Evolutionary conservation across 345 rosid genomes (phyloP).

Genomic region (Reutealis trisperma): DNA sequence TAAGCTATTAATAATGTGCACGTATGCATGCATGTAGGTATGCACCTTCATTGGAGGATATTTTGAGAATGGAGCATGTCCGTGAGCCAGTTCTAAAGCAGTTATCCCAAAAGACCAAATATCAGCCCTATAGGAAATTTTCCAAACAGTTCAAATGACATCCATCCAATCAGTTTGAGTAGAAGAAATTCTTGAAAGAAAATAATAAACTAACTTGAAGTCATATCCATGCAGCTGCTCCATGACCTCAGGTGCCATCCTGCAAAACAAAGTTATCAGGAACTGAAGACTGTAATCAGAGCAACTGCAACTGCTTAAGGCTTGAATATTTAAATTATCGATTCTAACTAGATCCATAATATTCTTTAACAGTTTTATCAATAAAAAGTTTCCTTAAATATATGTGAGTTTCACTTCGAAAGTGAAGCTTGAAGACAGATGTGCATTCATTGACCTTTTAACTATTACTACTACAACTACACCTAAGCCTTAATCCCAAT

Average conservation of each 20-base stretch:
- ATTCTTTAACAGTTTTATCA: neutral
- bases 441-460: no score
- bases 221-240: constrained; percentile 98
- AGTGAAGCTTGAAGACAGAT: no score
- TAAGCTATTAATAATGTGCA: constrained; percentile 14
- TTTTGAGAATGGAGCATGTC: constrained; percentile 99
- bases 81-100: constrained; percentile 98
- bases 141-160: constrained; percentile 25
- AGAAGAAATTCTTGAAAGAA: constrained; percentile 11
- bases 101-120: constrained; percentile 99
- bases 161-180: constrained; percentile 8
- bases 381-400: neutral
- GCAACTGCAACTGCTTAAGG: constrained; percentile 4
- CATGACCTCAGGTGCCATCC: constrained; percentile 99
- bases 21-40: constrained; percentile 7
- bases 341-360: neutral
- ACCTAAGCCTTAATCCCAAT: no score
- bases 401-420: neutral
- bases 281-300: neutral
- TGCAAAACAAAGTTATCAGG: constrained; percentile 29
- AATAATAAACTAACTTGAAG: constrained; percentile 65
- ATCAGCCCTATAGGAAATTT: constrained; percentile 74
- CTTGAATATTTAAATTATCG: neutral
- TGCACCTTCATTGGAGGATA: constrained; percentile 98
- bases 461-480: no score